Evolutionary conservation across 495 filamentous ascomycete genomes (phyloP).

Genomic region (Gamarada debralockiae): DNA sequence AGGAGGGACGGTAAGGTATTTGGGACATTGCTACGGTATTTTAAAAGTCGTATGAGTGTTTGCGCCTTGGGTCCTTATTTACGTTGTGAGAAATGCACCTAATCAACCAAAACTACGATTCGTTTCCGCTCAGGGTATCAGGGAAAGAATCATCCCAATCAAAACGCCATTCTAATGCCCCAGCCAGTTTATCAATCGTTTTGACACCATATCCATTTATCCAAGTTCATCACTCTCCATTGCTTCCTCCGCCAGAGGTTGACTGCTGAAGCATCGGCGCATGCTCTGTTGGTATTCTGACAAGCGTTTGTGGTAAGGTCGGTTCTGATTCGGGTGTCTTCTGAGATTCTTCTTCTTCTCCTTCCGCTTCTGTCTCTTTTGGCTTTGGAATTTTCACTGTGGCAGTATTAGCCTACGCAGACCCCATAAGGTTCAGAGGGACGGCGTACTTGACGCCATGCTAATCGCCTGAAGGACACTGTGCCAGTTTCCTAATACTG

Average conservation of each 20-base stretch:
- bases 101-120: too few relatives aligned
- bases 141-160: neutral
- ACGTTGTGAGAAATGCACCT: too few relatives aligned
- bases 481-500: conserved; percentile 92
- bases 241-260: conserved; percentile 3
- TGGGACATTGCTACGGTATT: too few relatives aligned
- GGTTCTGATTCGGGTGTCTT: conserved; percentile 36
- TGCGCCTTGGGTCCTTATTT: too few relatives aligned
- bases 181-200: conserved; percentile 14
- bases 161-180: conserved; percentile 9
- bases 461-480: conserved; percentile 90
- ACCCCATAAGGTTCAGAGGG: too few relatives aligned
- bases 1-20: too few relatives aligned
- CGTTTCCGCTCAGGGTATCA: neutral
- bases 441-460: conserved; percentile 83
- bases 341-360: conserved; percentile 31
- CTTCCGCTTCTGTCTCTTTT: conserved; percentile 41
- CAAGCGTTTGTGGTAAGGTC: conserved; percentile 72
- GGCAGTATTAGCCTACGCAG: neutral
- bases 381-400: conserved; percentile 57
- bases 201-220: neutral
- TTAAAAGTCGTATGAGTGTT: too few relatives aligned
- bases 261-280: conserved; percentile 49
- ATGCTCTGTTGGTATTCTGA: conserved; percentile 73
- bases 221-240: conserved; percentile 2